Conservation (phyloP, 305 asterid species). For the Plantago rigida region DNA sequence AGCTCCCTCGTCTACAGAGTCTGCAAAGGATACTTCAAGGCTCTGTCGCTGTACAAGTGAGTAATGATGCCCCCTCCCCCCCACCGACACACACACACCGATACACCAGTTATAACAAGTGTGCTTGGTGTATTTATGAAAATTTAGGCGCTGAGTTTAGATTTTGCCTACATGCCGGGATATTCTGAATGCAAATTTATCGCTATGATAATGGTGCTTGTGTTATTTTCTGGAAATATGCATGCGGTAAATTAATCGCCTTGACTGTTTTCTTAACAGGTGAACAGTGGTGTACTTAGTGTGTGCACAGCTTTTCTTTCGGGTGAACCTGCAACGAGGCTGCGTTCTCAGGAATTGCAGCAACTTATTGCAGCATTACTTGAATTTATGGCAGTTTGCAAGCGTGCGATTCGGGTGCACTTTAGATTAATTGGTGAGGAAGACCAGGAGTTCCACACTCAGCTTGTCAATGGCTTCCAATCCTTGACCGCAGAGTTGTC, state of each 20-base stretch:
- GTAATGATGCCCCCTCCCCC: constrained; percentile 19
- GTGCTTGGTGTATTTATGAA: too few relatives aligned
- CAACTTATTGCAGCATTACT: constrained; percentile 93
- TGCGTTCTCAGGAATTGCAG: constrained; percentile 91
- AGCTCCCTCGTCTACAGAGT: constrained; percentile 95
- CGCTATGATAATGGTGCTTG: too few relatives aligned
- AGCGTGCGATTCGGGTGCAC: constrained; percentile 94
- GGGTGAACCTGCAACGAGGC: constrained; percentile 97
- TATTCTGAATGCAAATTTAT: not conserved
- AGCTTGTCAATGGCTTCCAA: constrained; percentile 95
- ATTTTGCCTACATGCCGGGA: not conserved
- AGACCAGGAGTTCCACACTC: constrained; percentile 96
- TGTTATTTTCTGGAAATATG: not conserved
- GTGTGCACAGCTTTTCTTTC: constrained; percentile 98
- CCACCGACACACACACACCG: not conserved
- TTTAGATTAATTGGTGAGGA: constrained; percentile 89
- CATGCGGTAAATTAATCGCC: not conserved
- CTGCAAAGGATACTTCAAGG: constrained; percentile 98
- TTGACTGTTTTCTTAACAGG: constrained; percentile 36
- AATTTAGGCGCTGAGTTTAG: too few relatives aligned
- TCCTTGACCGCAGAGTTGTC: constrained; percentile 97
- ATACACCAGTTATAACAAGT: not conserved
- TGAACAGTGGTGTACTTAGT: constrained; percentile 94
- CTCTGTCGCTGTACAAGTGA: constrained; percentile 95
- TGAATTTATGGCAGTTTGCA: constrained; percentile 98